Percentiles rank a stretch among this genome's conserved stretches.
These are phyloP conservation scores for Penicillium sp. DNA, from an alignment of 2,329 filamentous ascomycete genomes.

Conservation along the genomic window DNA sequence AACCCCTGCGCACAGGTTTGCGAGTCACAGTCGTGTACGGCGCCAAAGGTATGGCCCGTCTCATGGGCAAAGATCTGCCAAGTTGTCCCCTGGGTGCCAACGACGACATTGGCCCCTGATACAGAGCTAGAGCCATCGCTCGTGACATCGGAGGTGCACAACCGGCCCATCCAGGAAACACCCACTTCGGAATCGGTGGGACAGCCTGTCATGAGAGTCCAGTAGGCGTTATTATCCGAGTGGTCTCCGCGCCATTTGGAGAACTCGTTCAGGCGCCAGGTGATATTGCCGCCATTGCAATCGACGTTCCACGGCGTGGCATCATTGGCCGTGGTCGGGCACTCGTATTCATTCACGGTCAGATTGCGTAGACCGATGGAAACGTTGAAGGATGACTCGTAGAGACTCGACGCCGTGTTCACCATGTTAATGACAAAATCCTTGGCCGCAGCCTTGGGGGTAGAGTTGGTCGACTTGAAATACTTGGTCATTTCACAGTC, in stretches of 20 bases:
- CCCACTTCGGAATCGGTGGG: constrained; percentile 80
- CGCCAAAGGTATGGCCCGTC: constrained; percentile 88
- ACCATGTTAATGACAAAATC: constrained; percentile 76
- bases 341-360: constrained; percentile 69
- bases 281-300: constrained; percentile 60
- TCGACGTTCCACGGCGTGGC: constrained; percentile 78
- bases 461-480: constrained; percentile 51
- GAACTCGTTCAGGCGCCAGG: constrained; percentile 77
- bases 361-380: constrained; percentile 85
- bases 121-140: constrained; percentile 62
- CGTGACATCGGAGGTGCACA: constrained; percentile 60
- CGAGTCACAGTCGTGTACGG: constrained; percentile 83
- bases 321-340: constrained; percentile 63
- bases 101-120: constrained; percentile 82
- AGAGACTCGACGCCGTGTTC: constrained; percentile 80
- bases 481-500: constrained; percentile 80
- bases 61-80: constrained; percentile 98
- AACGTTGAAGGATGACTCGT: constrained; percentile 90
- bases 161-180: constrained; percentile 85
- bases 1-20: constrained; percentile 62
- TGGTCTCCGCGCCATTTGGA: constrained; percentile 79
- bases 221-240: constrained; percentile 80
- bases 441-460: constrained; percentile 57
- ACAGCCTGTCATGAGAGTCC: constrained; percentile 82
- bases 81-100: constrained; percentile 72